Evolutionary conservation across 2,329 filamentous ascomycete genomes (phyloP).

Genomic region (Beauveria brongniartii): DNA sequence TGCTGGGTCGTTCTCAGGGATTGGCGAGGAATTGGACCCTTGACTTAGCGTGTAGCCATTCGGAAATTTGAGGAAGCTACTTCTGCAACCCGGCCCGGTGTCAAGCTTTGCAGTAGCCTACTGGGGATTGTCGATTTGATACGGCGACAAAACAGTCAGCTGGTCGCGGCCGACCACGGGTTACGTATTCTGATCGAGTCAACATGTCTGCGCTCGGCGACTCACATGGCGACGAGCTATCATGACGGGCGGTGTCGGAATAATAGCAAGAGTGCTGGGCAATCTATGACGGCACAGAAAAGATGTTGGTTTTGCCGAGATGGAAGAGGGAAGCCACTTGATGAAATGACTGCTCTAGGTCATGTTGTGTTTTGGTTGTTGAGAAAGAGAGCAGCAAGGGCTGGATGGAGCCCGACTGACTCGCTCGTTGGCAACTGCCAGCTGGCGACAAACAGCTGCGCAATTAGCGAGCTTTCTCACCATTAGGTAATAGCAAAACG

Average conservation of each 20-base stretch:
- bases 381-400: no score
- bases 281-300: not conserved
- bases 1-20: no score
- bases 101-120: not conserved
- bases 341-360: not conserved
- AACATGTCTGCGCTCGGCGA: not conserved
- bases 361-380: not conserved
- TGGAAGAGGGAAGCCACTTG: not conserved
- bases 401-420: no score
- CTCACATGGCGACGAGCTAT: not conserved
- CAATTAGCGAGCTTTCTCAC: not conserved
- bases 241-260: not conserved
- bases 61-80: not conserved
- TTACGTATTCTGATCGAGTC: conserved; percentile 13
- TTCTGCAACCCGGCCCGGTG: no score
- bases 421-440: not conserved
- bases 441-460: not conserved
- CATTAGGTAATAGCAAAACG: no score
- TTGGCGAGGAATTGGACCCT: not conserved
- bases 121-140: not conserved
- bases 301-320: not conserved
- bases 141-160: not conserved
- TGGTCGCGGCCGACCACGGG: not conserved
- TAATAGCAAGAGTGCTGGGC: not conserved
- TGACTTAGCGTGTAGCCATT: not conserved